These are phyloP conservation scores for Zygoascus sp. DNA, from an alignment of 1,139 yeast genomes.

Conservation along the genomic window DNA sequence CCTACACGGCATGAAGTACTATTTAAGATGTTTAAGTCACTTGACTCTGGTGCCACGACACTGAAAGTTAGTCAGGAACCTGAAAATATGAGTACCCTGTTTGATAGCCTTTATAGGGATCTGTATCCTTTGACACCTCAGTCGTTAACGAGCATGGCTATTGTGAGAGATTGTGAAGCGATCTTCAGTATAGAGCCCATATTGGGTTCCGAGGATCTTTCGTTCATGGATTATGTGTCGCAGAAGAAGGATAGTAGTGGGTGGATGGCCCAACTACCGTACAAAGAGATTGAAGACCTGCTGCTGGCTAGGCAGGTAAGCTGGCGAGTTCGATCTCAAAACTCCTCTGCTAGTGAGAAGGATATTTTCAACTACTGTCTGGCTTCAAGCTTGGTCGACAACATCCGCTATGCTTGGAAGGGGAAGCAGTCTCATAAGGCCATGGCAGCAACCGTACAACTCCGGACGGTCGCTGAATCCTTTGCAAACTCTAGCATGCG, in stretches of 20 bases:
- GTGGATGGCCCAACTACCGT: slow-evolving; percentile 13
- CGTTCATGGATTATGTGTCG: not conserved
- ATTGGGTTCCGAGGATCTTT: not conserved
- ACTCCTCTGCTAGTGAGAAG: not conserved
- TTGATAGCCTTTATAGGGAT: slow-evolving; percentile 1
- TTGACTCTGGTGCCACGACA: not conserved
- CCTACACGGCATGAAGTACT: slow-evolving; percentile 41
- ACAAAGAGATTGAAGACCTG: slow-evolving; percentile 21
- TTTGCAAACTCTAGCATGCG: not conserved
- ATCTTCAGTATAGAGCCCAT: not conserved
- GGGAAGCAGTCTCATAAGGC: slow-evolving; percentile 17
- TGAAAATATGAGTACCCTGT: not conserved
- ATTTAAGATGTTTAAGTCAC: slow-evolving; percentile 44
- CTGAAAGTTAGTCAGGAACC: not conserved
- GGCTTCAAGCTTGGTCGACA: slow-evolving; percentile 8
- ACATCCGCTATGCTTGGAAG: slow-evolving; percentile 12
- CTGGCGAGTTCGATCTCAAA: slow-evolving; percentile 17
- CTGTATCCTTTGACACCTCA: not conserved
- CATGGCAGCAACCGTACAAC: slow-evolving; percentile 17
- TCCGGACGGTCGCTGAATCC: slow-evolving; percentile 9
- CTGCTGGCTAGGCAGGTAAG: slow-evolving; percentile 23
- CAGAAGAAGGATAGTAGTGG: not conserved
- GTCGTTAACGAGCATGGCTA: slow-evolving; percentile 1
- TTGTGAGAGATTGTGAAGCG: slow-evolving; percentile 10
- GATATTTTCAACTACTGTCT: slow-evolving; percentile 6